These are phyloP conservation scores for Phialophora chinensis DNA, from an alignment of 2,329 filamentous ascomycete genomes.

Conservation along the genomic window DNA sequence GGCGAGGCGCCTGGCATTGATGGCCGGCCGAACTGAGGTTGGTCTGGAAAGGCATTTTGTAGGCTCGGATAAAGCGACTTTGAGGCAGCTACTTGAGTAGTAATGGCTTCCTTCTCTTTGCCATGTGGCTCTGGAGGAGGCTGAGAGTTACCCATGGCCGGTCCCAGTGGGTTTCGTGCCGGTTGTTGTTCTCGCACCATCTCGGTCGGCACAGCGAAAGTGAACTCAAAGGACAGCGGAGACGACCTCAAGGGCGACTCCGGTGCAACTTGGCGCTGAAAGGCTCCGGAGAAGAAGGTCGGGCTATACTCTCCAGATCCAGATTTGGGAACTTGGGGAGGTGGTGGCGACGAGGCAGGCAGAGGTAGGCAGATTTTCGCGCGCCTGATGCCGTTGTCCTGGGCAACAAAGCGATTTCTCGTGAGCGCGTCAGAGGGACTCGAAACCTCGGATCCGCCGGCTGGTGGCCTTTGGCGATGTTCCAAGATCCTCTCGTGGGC, in stretches of 20 bases:
- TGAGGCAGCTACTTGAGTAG: neutral
- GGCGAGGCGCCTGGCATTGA: constrained; percentile 57
- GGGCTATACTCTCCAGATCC: constrained; percentile 13
- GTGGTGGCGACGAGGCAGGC: constrained; percentile 14
- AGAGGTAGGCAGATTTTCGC: constrained; percentile 7
- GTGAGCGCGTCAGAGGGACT: neutral
- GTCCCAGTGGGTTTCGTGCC: constrained; percentile 45
- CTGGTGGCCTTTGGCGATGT: neutral
- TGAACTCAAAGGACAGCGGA: constrained; percentile 25
- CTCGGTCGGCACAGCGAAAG: constrained; percentile 33
- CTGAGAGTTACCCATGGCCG: constrained; percentile 47
- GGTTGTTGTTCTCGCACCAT: constrained; percentile 62
- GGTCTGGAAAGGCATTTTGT: constrained; percentile 20
- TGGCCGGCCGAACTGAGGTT: constrained; percentile 64
- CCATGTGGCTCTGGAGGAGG: constrained; percentile 38
- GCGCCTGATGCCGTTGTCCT: constrained; percentile 16
- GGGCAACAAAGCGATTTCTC: constrained; percentile 17
- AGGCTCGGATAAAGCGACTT: constrained; percentile 25
- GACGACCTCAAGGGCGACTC: neutral
- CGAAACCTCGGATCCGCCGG: neutral
- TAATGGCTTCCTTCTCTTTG: constrained; percentile 36
- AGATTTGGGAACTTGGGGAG: constrained; percentile 15
- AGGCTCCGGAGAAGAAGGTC: constrained; percentile 11
- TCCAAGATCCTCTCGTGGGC: neutral
- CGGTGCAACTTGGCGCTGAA: constrained; percentile 14